phyloP scores from a whole-genome alignment of 2,329 filamentous ascomycete genomes.

The Colletotrichum scovillei region DNA sequence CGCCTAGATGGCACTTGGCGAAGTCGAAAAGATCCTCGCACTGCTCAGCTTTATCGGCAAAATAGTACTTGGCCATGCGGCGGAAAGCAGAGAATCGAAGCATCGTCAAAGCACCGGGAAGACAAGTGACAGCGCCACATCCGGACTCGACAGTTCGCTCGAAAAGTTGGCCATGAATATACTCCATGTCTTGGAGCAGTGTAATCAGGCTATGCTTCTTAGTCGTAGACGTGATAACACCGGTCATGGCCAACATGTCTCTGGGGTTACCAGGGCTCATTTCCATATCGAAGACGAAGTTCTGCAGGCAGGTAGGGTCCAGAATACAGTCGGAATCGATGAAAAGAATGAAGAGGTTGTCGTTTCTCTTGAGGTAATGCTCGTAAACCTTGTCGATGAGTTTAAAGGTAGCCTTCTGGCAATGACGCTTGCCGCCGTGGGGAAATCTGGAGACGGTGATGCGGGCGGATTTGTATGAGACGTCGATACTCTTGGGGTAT shows the following conservation, averaged over 20 bases:
- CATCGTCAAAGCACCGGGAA: constrained; percentile 95
- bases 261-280: constrained; percentile 90
- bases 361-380: constrained; percentile 86
- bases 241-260: constrained; percentile 97
- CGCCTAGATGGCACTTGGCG: constrained; percentile 93
- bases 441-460: constrained; percentile 93
- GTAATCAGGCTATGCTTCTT: constrained; percentile 90
- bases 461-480: constrained; percentile 83
- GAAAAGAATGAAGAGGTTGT: constrained; percentile 95
- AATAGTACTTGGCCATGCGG: constrained; percentile 98
- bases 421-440: constrained; percentile 93
- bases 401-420: constrained; percentile 92
- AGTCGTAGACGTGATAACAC: constrained; percentile 95
- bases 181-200: constrained; percentile 96
- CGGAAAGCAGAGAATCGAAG: constrained; percentile 95
- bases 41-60: constrained; percentile 95
- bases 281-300: constrained; percentile 99
- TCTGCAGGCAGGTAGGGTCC: constrained; percentile 91
- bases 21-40: constrained; percentile 97
- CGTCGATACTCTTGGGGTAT: constrained; percentile 91
- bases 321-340: constrained; percentile 98
- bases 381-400: constrained; percentile 94
- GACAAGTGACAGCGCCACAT: constrained; percentile 92
- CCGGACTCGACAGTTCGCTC: constrained; percentile 95
- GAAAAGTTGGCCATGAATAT: constrained; percentile 95